Conservation (phyloP, 768 basidiomycete genomes). For the Multifurca ochricompacta region DNA sequence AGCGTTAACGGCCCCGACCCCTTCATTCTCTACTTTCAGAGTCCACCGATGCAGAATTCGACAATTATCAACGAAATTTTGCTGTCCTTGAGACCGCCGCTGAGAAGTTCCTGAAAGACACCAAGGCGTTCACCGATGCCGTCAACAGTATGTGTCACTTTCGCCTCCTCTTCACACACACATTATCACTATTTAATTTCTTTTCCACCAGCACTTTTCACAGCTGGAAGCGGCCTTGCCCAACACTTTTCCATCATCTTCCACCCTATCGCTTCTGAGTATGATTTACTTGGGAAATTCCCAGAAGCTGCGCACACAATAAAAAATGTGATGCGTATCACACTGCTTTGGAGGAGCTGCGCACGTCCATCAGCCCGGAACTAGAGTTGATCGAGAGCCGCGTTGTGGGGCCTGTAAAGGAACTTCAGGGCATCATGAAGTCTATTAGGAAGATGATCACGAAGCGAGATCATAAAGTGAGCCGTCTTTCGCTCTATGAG, state of each 20-base stretch:
- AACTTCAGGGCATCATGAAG: constrained; percentile 82
- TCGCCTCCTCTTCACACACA: neutral
- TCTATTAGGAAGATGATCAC: constrained; percentile 88
- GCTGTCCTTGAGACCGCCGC: constrained; percentile 65
- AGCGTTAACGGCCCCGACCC: neutral
- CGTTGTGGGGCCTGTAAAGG: constrained; percentile 80
- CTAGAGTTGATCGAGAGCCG: constrained; percentile 89
- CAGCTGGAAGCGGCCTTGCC: constrained; percentile 52
- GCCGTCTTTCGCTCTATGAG: constrained; percentile 7
- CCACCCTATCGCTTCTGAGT: constrained; percentile 65
- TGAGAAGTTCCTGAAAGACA: constrained; percentile 90
- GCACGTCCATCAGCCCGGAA: constrained; percentile 73
- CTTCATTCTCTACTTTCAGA: constrained; percentile 32
- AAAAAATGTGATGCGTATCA: constrained; percentile 69
- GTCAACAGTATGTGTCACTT: constrained; percentile 50
- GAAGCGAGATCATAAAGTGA: constrained; percentile 93
- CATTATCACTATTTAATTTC: neutral
- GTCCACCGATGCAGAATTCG: constrained; percentile 83
- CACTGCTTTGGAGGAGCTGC: constrained; percentile 73
- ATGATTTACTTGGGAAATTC: constrained; percentile 68
- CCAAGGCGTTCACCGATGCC: constrained; percentile 77
- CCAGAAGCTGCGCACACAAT: constrained; percentile 75
- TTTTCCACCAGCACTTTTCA: constrained; percentile 50
- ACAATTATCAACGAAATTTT: constrained; percentile 79
- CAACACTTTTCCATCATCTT: constrained; percentile 57